Percentiles rank a stretch among this genome's conserved stretches.
Conservation (phyloP, 2,329 filamentous ascomycete genomes). For the Aspergillus fumigatiaffinis region DNA sequence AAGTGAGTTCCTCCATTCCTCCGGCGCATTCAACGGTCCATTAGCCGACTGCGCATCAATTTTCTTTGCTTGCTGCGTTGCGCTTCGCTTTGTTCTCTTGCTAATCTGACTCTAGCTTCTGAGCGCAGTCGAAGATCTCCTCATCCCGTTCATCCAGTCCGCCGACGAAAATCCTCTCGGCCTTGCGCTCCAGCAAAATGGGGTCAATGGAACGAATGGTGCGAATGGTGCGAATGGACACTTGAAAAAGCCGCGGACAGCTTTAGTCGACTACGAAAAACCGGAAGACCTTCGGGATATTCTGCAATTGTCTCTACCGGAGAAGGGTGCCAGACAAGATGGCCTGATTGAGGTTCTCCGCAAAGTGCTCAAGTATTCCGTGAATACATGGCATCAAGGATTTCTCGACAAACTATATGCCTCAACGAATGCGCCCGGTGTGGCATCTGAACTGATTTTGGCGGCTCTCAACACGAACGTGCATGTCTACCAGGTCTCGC, state of each 20-base stretch:
- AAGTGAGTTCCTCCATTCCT: constrained; percentile 29
- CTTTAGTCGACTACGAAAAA: constrained; percentile 60
- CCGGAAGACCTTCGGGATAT: constrained; percentile 59
- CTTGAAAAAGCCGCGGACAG: constrained; percentile 54
- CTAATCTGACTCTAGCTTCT: constrained; percentile 26
- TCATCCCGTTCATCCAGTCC: constrained; percentile 43
- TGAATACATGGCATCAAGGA: constrained; percentile 98
- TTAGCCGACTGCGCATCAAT: not conserved
- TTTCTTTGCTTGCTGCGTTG: not conserved
- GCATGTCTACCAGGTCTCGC: constrained; percentile 92
- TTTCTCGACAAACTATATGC: constrained; percentile 95
- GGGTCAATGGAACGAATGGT: constrained; percentile 17
- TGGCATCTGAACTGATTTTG: constrained; percentile 79
- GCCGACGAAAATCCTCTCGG: constrained; percentile 34
- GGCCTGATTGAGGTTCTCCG: constrained; percentile 69
- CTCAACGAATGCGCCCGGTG: constrained; percentile 81
- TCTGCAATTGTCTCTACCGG: constrained; percentile 50
- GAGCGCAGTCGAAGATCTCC: constrained; percentile 39
- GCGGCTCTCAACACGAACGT: constrained; percentile 88
- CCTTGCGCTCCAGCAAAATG: constrained; percentile 14
- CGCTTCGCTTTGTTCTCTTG: not conserved
- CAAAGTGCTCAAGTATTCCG: constrained; percentile 74
- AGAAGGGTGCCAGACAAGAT: constrained; percentile 58
- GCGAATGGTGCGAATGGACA: constrained; percentile 57
- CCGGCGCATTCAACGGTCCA: not conserved